Percentiles rank a stretch among this genome's conserved stretches.
These are phyloP conservation scores for Exidia glandulosa DNA, from an alignment of 768 basidiomycete genomes.

Conservation along the genomic window DNA sequence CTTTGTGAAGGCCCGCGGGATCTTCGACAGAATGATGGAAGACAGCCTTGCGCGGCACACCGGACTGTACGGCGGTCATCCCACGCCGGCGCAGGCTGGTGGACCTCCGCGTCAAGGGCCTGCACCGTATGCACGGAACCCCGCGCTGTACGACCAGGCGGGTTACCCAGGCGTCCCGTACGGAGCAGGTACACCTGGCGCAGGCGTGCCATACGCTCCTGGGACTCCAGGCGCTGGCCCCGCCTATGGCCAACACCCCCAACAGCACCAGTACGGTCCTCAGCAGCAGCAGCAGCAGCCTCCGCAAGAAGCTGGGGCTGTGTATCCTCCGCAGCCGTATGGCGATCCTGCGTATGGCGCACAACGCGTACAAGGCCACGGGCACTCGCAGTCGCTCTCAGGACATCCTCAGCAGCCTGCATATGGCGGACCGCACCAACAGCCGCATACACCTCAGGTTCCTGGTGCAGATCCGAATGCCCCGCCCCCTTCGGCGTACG, in stretches of 20 bases:
- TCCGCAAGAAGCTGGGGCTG: too few species aligned
- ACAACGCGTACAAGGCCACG: slow-evolving; percentile 21
- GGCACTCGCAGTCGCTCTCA: slow-evolving; percentile 26
- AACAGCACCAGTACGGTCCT: slow-evolving; percentile 9
- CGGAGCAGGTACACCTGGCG: slow-evolving; percentile 8
- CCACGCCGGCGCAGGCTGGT: too few species aligned
- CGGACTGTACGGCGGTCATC: slow-evolving; percentile 26
- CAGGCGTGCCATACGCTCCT: slow-evolving; percentile 5
- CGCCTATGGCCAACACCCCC: slow-evolving; percentile 10
- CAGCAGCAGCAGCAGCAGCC: slow-evolving; percentile 20
- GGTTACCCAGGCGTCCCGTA: slow-evolving; percentile 29
- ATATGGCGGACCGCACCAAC: too few species aligned
- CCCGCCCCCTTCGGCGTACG: slow-evolving; percentile 9
- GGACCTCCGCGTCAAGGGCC: slow-evolving; percentile 14
- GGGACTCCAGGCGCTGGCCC: slow-evolving; percentile 15
- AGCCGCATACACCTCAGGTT: slow-evolving; percentile 14
- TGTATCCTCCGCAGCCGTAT: slow-evolving; percentile 12
- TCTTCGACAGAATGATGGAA: slow-evolving; percentile 92
- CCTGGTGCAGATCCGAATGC: slow-evolving; percentile 5
- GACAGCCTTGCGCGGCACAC: slow-evolving; percentile 71
- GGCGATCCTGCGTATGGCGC: slow-evolving; percentile 13
- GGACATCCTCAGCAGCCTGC: slow-evolving; percentile 31
- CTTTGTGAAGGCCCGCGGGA: slow-evolving; percentile 76
- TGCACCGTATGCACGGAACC: slow-evolving; percentile 45
- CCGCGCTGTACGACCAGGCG: slow-evolving; percentile 32